phyloP scores from a whole-genome alignment of 495 filamentous ascomycete genomes.

The Penicillium bovifimosum region DNA sequence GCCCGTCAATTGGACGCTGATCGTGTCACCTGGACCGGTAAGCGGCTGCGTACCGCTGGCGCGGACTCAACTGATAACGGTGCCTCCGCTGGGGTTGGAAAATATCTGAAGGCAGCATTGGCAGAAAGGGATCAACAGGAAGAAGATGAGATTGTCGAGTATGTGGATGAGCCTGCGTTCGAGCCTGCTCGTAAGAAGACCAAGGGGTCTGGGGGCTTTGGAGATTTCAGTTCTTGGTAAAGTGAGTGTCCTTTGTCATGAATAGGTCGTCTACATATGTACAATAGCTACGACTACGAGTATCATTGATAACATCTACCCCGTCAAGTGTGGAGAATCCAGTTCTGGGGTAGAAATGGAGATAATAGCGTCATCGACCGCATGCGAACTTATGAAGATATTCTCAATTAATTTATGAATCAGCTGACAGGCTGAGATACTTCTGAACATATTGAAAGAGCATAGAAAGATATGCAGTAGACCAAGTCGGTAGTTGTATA shows the following conservation, averaged over 20 bases:
- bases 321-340: too few relatives aligned
- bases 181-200: conserved; percentile 75
- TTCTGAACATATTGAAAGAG: too few relatives aligned
- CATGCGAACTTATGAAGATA: neutral
- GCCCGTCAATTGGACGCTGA: conserved; percentile 77
- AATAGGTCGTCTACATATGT: neutral
- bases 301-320: neutral
- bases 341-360: neutral
- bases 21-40: conserved; percentile 86
- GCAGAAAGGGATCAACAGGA: conserved; percentile 33
- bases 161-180: conserved; percentile 52
- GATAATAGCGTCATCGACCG: conserved; percentile 4
- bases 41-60: conserved; percentile 57
- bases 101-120: conserved; percentile 64
- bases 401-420: too few relatives aligned
- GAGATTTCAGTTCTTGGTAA: conserved; percentile 65
- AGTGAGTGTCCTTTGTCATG: neutral
- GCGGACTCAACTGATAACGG: conserved; percentile 44
- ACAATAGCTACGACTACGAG: neutral
- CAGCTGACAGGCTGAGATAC: too few relatives aligned
- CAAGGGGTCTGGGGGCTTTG: conserved; percentile 75
- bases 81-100: conserved; percentile 55
- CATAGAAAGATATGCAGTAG: too few relatives aligned
- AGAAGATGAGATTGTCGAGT: conserved; percentile 55
- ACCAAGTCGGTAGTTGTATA: neutral